Evolutionary conservation across 139 green algal genomes (phyloP), one percentile per base, ranked within the genome.

Genomic region (Deuterostichococcus epilithicus): DNA sequence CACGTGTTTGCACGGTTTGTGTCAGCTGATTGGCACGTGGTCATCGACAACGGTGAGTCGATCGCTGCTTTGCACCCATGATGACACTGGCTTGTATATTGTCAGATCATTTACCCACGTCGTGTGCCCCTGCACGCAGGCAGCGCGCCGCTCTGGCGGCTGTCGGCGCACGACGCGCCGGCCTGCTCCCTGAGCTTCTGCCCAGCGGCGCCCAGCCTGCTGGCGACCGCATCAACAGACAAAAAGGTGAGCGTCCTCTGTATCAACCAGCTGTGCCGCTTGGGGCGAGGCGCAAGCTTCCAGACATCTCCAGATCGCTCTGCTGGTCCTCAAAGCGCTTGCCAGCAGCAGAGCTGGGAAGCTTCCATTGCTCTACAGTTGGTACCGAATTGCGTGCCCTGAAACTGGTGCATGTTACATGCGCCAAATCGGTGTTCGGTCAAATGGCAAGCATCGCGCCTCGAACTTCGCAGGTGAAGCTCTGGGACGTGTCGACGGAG

Each of bases 221-320:
- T 99, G 32, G 85, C 91, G 18, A 98, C 96, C 0, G 92, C 78
- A 0, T 97, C 91, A 5, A 97, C 92, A 0, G 96, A 99, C 87
- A 97, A 97, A 79, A 92, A 87, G 78, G 91, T 92, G 75, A 5
- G 81, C 36, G 26, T 59, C 26, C 30, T 25, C 67, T 63, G 44
- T 60, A 37, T 79, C 30, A 63, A 32, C 26, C 23, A 44, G 25
- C 8, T 73, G 68, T 63, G 20, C 32, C 37, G 38, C 25, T 32
- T 15, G 5, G 63, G 37, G 26, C n/a, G n/a, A n/a, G n/a, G n/a
- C n/a, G n/a, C n/a, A n/a, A 73, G 6, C 15, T 73, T n/a, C 44
- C 32, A 10, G 10, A 73, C 68, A 47, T 47, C 10, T 15, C 32
- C n/a, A n/a, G 15, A 60, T 18, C 45, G 15, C 45, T 13, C 45